Evolutionary conservation across 352 stramenopile genomes (phyloP).

Genomic region (Halophytophthora polymorphica): DNA sequence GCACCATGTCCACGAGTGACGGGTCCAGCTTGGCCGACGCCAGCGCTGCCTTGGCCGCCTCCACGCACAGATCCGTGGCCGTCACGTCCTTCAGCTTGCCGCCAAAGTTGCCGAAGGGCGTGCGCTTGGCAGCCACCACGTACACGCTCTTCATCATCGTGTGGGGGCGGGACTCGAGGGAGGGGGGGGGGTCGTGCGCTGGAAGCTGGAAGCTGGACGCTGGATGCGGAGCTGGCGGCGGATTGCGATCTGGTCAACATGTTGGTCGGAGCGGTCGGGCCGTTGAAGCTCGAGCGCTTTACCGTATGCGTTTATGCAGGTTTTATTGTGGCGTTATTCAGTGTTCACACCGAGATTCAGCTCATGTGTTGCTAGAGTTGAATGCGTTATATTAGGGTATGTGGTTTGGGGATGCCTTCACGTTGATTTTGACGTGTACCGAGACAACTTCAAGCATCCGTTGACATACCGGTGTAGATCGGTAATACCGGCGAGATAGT

Average conservation of each 20-base stretch:
- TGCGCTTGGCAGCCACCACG: conserved; percentile 95
- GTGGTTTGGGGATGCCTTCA: not conserved
- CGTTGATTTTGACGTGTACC: not conserved
- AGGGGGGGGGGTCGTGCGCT: not conserved
- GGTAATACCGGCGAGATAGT: no score
- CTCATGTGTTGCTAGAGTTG: not conserved
- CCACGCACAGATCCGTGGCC: conserved; percentile 89
- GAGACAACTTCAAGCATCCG: not conserved
- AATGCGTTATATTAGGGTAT: not conserved
- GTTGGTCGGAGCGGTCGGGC: no score
- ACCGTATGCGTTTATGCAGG: not conserved
- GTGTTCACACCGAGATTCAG: not conserved
- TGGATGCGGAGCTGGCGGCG: conserved; percentile 4
- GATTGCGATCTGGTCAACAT: not conserved
- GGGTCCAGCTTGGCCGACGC: conserved; percentile 82
- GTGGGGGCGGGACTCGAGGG: conserved; percentile 15
- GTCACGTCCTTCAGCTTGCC: conserved; percentile 92
- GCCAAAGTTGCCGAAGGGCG: conserved; percentile 93
- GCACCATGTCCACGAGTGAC: conserved; percentile 87
- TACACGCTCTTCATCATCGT: conserved; percentile 88
- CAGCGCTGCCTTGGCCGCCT: conserved; percentile 86
- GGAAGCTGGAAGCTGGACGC: conserved; percentile 10
- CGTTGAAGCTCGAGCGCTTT: no score
- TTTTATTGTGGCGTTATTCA: not conserved
- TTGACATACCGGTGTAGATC: not conserved